These are phyloP conservation scores for Haplosporangium sp. DNA, from an alignment of 371 early-diverging fungal genomes.

Conservation along the genomic window DNA sequence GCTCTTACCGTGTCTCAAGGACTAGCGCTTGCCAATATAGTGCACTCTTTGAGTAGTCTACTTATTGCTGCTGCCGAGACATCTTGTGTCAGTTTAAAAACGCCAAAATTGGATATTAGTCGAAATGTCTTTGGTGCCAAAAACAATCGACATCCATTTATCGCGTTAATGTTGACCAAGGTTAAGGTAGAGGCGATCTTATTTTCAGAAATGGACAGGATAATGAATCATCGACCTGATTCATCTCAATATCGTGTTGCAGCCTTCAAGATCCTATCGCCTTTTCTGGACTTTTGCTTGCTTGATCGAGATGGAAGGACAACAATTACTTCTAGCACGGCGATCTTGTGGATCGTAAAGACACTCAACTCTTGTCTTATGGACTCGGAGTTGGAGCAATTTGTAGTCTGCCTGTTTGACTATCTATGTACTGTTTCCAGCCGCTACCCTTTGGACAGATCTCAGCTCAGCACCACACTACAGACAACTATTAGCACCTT, in stretches of 20 bases:
- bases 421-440: constrained; percentile 39
- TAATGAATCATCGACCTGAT: constrained; percentile 21
- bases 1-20: constrained; percentile 39
- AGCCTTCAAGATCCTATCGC: constrained; percentile 29
- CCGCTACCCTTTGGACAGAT: constrained; percentile 37
- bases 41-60: constrained; percentile 38
- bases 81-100: neutral
- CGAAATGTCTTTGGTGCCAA: constrained; percentile 32
- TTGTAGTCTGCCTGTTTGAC: constrained; percentile 33
- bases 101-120: constrained; percentile 1
- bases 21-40: constrained; percentile 35
- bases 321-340: constrained; percentile 20
- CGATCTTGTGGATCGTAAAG: constrained; percentile 33
- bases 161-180: constrained; percentile 29
- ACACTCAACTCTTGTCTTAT: constrained; percentile 32
- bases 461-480: constrained; percentile 21
- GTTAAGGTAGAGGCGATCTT: constrained; percentile 23
- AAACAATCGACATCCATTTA: constrained; percentile 50
- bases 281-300: constrained; percentile 45
- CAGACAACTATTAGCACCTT: constrained; percentile 27
- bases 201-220: constrained; percentile 37
- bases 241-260: constrained; percentile 32
- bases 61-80: constrained; percentile 32
- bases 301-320: constrained; percentile 37
- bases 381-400: constrained; percentile 20